Conservation (phyloP, 192 early-diverging fungal species). For the Umbelopsis sp. region DNA sequence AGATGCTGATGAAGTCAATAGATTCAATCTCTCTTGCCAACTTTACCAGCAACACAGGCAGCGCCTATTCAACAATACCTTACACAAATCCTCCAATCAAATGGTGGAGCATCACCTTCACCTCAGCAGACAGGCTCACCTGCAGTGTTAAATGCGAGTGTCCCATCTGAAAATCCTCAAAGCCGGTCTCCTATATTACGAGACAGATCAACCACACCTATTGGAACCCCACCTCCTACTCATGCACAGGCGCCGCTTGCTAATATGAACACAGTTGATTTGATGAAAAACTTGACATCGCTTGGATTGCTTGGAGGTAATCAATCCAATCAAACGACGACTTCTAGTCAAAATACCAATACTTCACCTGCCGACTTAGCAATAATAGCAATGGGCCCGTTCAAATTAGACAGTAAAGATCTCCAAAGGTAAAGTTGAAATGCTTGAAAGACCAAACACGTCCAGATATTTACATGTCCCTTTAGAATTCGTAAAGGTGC, state of each 20-base stretch:
- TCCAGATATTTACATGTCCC: not conserved
- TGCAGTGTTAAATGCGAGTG: not conserved
- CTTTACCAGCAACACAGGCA: conserved; percentile 31
- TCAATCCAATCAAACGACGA: not conserved
- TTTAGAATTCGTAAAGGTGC: conserved; percentile 42
- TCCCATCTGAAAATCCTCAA: not conserved
- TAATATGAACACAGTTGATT: conserved; percentile 25
- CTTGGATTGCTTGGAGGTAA: conserved; percentile 24
- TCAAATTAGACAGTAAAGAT: conserved; percentile 33
- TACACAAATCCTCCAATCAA: conserved; percentile 22
- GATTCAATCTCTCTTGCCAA: conserved; percentile 40
- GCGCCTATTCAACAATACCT: conserved; percentile 36
- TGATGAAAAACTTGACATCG: conserved; percentile 30
- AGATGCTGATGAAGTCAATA: not conserved
- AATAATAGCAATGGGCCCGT: conserved; percentile 5
- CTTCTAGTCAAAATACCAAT: not conserved
- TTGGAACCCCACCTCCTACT: conserved; percentile 5
- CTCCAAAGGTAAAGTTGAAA: conserved; percentile 27
- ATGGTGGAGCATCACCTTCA: not conserved
- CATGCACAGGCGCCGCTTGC: not conserved
- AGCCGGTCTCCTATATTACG: not conserved
- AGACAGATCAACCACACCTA: conserved; percentile 1
- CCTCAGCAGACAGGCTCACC: not conserved
- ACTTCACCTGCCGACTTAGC: not conserved
- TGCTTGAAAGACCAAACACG: not conserved